Base-by-base conservation (phyloP, 2,329 filamentous ascomycete species). In the Diplocarpon rosae region DNA sequence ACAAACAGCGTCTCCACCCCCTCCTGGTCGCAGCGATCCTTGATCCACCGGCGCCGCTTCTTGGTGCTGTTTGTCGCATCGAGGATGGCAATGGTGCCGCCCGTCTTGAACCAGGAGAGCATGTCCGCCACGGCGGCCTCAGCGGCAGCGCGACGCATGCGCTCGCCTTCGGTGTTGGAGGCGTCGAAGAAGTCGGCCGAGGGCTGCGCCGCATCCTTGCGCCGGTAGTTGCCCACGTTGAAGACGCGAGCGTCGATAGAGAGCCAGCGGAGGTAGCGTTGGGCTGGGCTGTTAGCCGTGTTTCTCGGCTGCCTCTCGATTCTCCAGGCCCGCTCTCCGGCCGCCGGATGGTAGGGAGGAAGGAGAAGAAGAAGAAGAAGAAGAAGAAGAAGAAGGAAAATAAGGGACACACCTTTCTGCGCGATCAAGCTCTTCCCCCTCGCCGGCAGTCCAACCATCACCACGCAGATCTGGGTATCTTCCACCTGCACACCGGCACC, bases 51-150 rank as follows among this genome's bases (percentile, higher is more conserved):
- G 52, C 92, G 81, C 35, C 92, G 80, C 36, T 78, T 73, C 63
- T 94, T 93, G 50, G 92, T 96, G 7, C 86, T 94, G 66, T 98
- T 98, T 49, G 92, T 98, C 31, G 92, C 92, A 65, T 98, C 92
- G 30, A 98, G 73, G 56, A 98, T 94, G 32, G 86, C 90, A 43
- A 98, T 90, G 17, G 89, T 76, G 40, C 92, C 92, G 49, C 80
- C 76, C 39, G 78, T 69, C 37, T 75, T 69, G 68, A 98, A 95
- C 92, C 92, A 98, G 52, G 80, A 76, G 51, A 94, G 69, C 92
- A 98, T 96, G 66, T 98, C 92, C 45, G 77, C 75, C 39, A 98
- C 81, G 28, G 92, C 92, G 38, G 88, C 88, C 66, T 95, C 85
- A 38, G 90, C 92, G 17, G 92, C 92, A 36, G 84, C 88, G 49